Conservation (phyloP, 805 yeast genomes). For the Teunomyces kruisii region DNA sequence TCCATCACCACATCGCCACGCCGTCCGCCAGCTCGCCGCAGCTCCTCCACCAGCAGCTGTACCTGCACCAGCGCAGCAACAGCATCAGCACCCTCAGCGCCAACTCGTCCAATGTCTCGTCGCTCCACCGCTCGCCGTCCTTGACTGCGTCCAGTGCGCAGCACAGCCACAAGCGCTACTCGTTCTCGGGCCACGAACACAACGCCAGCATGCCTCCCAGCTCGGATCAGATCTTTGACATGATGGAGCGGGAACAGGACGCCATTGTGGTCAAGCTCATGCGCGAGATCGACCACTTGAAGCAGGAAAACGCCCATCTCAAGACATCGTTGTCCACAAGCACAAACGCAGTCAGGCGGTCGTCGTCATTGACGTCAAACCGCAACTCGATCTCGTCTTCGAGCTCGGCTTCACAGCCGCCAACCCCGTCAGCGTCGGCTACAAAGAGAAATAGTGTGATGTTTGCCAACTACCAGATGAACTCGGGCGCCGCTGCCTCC, state of each 20-base stretch:
- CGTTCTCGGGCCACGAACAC: slow-evolving; percentile 9
- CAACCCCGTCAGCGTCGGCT: slow-evolving; percentile 3
- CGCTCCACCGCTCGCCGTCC: slow-evolving; percentile 11
- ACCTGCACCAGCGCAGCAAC: slow-evolving; percentile 6
- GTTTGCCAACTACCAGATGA: slow-evolving; percentile 8
- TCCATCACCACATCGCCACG: slow-evolving; percentile 2
- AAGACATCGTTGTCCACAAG: slow-evolving; percentile 13
- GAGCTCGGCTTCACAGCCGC: slow-evolving; percentile 6
- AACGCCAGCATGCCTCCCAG: slow-evolving; percentile 11
- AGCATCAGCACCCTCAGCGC: slow-evolving; percentile 1
- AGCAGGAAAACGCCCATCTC: slow-evolving; percentile 51
- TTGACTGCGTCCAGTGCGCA: background rate
- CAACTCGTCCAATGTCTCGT: slow-evolving; percentile 7
- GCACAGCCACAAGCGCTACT: slow-evolving; percentile 6
- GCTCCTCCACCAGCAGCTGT: slow-evolving; percentile 2
- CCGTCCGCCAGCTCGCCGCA: background rate
- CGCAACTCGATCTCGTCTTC: slow-evolving; percentile 11
- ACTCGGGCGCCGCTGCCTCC: background rate
- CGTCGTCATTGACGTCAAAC: slow-evolving; percentile 14
- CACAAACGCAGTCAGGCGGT: slow-evolving; percentile 9
- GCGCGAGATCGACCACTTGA: slow-evolving; percentile 56
- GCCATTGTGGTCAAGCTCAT: slow-evolving; percentile 67
- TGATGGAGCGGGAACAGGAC: slow-evolving; percentile 74
- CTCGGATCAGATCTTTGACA: slow-evolving; percentile 52
- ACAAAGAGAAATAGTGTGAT: slow-evolving; percentile 13